Percentiles rank a stretch among this genome's conserved stretches.
phyloP scores from a whole-genome alignment of 1,139 yeast genomes.

The Zygoascus sp. region DNA sequence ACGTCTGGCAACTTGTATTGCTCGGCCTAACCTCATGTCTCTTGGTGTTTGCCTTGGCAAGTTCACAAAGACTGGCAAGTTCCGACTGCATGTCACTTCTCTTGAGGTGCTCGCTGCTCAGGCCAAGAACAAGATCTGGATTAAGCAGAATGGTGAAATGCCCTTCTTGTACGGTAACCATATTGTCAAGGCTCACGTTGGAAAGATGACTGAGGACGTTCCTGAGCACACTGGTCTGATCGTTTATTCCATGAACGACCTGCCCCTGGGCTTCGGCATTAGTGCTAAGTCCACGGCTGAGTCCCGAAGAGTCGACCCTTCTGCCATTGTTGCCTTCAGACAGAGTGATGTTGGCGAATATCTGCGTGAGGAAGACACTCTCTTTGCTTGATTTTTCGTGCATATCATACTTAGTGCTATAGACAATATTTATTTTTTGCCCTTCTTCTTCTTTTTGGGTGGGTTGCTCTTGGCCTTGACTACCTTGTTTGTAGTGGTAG shows the following conservation, averaged over 20 bases:
- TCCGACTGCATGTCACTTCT: constrained; percentile 91
- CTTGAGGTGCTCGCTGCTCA: constrained; percentile 75
- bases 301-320: constrained; percentile 83
- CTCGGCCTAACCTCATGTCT: constrained; percentile 86
- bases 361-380: constrained; percentile 94
- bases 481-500: constrained; percentile 23
- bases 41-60: constrained; percentile 92
- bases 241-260: constrained; percentile 85
- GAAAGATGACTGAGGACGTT: constrained; percentile 94
- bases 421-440: constrained; percentile 21
- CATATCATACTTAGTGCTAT: not conserved
- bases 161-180: constrained; percentile 96
- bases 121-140: constrained; percentile 94
- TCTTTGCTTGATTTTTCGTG: constrained; percentile 56
- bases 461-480: constrained; percentile 33
- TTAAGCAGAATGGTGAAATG: constrained; percentile 97
- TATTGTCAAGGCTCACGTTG: constrained; percentile 92
- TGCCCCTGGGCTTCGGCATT: constrained; percentile 94
- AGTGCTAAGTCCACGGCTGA: constrained; percentile 91
- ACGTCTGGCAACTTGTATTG: constrained; percentile 81
- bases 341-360: constrained; percentile 98
- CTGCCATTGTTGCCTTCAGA: constrained; percentile 90
- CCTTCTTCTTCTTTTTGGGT: constrained; percentile 50
- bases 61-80: constrained; percentile 96
- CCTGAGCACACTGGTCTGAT: constrained; percentile 98